phyloP scores from a whole-genome alignment of 2,329 filamentous ascomycete genomes.

The Monilinia vaccinii-corymbosi region DNA sequence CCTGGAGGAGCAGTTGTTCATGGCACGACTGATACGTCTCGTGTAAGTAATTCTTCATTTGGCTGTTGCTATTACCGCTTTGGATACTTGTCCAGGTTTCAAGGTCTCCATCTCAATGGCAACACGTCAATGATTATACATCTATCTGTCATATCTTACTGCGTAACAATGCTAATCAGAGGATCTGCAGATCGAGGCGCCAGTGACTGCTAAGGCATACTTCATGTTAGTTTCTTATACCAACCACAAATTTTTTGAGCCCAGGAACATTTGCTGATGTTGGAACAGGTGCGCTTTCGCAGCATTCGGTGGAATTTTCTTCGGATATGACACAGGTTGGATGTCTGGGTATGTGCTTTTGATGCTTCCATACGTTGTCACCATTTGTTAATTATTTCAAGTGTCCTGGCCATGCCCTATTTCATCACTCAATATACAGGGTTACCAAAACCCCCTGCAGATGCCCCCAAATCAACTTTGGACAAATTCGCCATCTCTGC shows the following conservation, averaged over 20 bases:
- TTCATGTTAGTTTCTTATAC: not conserved
- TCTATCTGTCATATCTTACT: not conserved
- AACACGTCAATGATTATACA: not conserved
- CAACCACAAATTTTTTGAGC: not conserved
- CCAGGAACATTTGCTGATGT: not conserved
- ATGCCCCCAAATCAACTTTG: not conserved
- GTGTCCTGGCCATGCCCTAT: constrained; percentile 19
- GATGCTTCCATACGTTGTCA: too few species aligned
- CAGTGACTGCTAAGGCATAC: constrained; percentile 6
- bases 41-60: not conserved
- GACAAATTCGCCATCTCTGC: constrained; percentile 33
- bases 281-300: constrained; percentile 50
- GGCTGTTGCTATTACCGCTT: not conserved
- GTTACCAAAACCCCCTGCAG: not conserved
- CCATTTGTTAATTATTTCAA: not conserved
- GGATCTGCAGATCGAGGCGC: constrained; percentile 1
- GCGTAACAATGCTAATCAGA: not conserved
- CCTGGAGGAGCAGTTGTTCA: constrained; percentile 10
- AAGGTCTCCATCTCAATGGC: not conserved
- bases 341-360: constrained; percentile 34
- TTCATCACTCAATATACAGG: constrained; percentile 21
- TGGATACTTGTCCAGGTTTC: not conserved
- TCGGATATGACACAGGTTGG: constrained; percentile 67
- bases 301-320: constrained; percentile 44
- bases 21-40: constrained; percentile 11